Percentiles rank a stretch among this genome's conserved stretches.
Evolutionary conservation across 371 early-diverging fungal genomes (phyloP).

Genomic region (Mucor circinelloides): DNA sequence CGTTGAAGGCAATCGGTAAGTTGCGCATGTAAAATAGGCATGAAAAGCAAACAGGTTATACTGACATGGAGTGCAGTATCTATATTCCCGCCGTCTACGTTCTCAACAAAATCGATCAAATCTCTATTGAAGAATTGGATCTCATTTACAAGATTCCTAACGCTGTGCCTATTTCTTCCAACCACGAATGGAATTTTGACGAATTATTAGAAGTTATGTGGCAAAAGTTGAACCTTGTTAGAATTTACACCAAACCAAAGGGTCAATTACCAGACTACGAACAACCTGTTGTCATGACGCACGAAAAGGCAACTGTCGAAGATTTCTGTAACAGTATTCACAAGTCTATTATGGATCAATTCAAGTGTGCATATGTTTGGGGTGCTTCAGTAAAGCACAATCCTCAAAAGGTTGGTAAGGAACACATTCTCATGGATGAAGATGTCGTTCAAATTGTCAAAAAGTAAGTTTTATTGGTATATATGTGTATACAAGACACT

Average conservation of each 20-base stretch:
- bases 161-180: slow-evolving; percentile 96
- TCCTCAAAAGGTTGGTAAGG: slow-evolving; percentile 99
- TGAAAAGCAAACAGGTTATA: background rate
- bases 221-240: slow-evolving; percentile 80
- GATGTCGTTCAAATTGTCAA: slow-evolving; percentile 99
- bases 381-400: slow-evolving; percentile 98
- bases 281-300: slow-evolving; percentile 93
- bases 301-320: slow-evolving; percentile 77
- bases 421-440: slow-evolving; percentile 94
- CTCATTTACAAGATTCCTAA: slow-evolving; percentile 98
- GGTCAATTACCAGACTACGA: slow-evolving; percentile 97
- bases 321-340: slow-evolving; percentile 99
- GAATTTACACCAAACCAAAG: slow-evolving; percentile 97
- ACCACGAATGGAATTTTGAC: slow-evolving; percentile 99
- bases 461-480: slow-evolving; percentile 25
- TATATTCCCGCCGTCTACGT: slow-evolving; percentile 91
- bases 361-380: slow-evolving; percentile 99
- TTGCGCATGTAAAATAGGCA: too few species aligned
- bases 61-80: slow-evolving; percentile 28
- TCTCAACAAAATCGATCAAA: slow-evolving; percentile 96
- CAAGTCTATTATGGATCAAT: slow-evolving; percentile 92
- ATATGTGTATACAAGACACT: background rate
- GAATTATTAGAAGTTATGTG: slow-evolving; percentile 96
- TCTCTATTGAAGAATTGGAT: slow-evolving; percentile 92
- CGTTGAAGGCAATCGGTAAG: slow-evolving; percentile 64